A percentile compares a stretch with the other conserved stretches of the same genome.
Evolutionary conservation across 257 asterid species (phyloP).

Genomic region (Solanum verrucosum): DNA sequence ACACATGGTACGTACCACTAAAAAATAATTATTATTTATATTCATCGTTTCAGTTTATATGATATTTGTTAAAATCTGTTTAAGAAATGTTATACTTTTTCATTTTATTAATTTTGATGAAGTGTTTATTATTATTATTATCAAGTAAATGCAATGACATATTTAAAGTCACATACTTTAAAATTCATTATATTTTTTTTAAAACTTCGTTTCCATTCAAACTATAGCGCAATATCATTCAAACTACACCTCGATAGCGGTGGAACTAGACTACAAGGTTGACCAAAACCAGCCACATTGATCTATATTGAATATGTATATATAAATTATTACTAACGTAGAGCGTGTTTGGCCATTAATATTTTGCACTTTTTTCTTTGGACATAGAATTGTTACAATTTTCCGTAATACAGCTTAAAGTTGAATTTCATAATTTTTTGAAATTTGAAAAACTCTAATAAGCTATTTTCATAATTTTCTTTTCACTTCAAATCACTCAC

Average conservation of each 20-base stretch:
- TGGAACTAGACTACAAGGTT: neutral
- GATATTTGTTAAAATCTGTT: neutral
- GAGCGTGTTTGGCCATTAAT: neutral
- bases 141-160: neutral
- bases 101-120: neutral
- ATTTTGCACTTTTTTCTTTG: neutral
- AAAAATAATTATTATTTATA: neutral
- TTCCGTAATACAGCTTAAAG: neutral
- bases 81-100: neutral
- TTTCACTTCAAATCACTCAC: neutral
- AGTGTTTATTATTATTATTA: neutral
- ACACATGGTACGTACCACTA: neutral
- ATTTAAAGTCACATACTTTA: neutral
- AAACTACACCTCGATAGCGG: neutral
- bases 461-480: neutral
- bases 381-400: neutral
- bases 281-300: neutral
- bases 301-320: neutral
- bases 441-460: neutral
- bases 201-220: neutral
- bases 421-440: too few relatives aligned
- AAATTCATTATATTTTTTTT: neutral
- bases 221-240: neutral
- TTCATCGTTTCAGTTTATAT: neutral
- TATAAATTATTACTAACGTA: neutral